phyloP scores from a whole-genome alignment of 2,329 filamentous ascomycete genomes.

The Hymenoscyphus repandus region DNA sequence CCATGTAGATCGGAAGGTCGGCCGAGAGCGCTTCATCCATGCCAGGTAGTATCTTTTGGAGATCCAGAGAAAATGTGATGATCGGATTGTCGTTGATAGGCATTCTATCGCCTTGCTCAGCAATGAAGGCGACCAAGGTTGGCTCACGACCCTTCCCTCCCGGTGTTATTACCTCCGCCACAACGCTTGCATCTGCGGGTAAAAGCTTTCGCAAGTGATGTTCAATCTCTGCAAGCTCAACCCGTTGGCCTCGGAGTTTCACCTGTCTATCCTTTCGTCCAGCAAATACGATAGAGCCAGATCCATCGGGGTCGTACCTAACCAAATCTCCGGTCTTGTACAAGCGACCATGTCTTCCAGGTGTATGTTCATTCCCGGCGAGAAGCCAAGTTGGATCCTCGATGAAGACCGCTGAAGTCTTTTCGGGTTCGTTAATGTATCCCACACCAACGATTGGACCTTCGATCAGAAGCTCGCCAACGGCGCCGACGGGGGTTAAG shows the following conservation, averaged over 20 bases:
- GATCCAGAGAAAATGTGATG: slow-evolving; percentile 42
- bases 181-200: slow-evolving; percentile 27
- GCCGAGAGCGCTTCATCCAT: slow-evolving; percentile 22
- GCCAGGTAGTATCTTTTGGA: background rate
- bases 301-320: slow-evolving; percentile 42
- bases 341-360: slow-evolving; percentile 39
- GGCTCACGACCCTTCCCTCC: slow-evolving; percentile 25
- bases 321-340: slow-evolving; percentile 59
- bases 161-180: slow-evolving; percentile 31
- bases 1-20: slow-evolving; percentile 31
- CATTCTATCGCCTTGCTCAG: slow-evolving; percentile 33
- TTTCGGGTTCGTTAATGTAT: slow-evolving; percentile 52
- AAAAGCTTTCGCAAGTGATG: slow-evolving; percentile 30
- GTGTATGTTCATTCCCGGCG: slow-evolving; percentile 31
- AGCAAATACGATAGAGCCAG: slow-evolving; percentile 45
- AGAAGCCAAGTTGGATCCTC: slow-evolving; percentile 48
- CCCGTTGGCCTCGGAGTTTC: slow-evolving; percentile 59
- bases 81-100: background rate
- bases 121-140: slow-evolving; percentile 32
- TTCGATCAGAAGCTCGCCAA: slow-evolving; percentile 23
- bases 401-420: slow-evolving; percentile 54
- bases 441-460: slow-evolving; percentile 55
- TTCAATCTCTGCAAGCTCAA: slow-evolving; percentile 51
- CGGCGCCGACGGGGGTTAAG: slow-evolving; percentile 14
- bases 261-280: slow-evolving; percentile 62